A percentile compares a stretch with the other conserved stretches of the same genome.
These are phyloP conservation scores for Fusarium penzigii DNA, from an alignment of 2,329 filamentous ascomycete species.

Conservation along the genomic window DNA sequence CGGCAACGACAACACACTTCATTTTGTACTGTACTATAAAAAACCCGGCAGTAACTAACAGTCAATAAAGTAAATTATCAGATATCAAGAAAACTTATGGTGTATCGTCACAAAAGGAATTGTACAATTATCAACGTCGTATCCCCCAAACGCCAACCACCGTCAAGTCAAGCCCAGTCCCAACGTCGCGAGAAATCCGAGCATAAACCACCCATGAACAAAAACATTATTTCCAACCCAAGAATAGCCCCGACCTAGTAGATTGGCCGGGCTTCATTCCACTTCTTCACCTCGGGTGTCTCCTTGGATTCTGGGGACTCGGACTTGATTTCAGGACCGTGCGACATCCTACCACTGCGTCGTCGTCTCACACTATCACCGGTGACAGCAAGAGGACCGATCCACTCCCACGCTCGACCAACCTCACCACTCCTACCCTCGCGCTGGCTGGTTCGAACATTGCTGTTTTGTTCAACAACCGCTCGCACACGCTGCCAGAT, in stretches of 20 bases:
- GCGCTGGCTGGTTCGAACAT: conserved; percentile 76
- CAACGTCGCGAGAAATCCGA: conserved; percentile 15
- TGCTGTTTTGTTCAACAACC: conserved; percentile 92
- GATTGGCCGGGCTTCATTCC: conserved; percentile 45
- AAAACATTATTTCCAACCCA: conserved; percentile 7
- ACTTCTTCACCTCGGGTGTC: conserved; percentile 36
- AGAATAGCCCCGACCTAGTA: conserved; percentile 34
- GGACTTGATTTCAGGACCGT: conserved; percentile 40
- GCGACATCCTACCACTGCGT: conserved; percentile 55
- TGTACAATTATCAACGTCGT: conserved; percentile 15
- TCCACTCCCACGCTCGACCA: conserved; percentile 70
- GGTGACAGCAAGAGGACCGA: conserved; percentile 51
- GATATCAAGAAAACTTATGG: conserved; percentile 1
- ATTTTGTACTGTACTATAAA: not conserved
- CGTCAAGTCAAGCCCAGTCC: conserved; percentile 8
- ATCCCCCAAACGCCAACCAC: conserved; percentile 24
- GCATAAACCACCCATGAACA: conserved; percentile 7
- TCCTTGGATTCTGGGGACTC: conserved; percentile 34
- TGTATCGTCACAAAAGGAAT: conserved; percentile 12
- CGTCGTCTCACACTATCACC: conserved; percentile 48
- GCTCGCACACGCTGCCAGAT: conserved; percentile 82
- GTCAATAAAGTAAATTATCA: not conserved
- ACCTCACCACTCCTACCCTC: conserved; percentile 66
- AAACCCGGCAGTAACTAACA: not conserved
- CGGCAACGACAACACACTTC: not conserved